These are phyloP conservation scores for Flaveria brownii DNA, from an alignment of 129 eudicot species.

Conservation along the genomic window DNA sequence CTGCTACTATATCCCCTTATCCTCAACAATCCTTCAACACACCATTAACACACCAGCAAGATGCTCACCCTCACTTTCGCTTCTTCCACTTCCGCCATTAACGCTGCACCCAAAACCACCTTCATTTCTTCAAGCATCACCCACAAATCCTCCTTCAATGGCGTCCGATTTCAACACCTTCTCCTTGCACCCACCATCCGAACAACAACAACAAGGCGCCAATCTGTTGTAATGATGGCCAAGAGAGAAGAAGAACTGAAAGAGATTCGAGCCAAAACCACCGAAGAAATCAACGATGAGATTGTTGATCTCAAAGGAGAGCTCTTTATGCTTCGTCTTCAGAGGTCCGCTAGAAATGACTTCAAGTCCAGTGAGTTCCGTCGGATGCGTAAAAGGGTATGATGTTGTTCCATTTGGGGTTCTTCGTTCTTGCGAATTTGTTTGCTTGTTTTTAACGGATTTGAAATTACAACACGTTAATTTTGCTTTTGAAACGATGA, in stretches of 20 bases:
- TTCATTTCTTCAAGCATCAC: conserved; percentile 33
- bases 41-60: conserved; percentile 19
- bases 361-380: conserved; percentile 90
- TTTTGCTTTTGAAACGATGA: too few species aligned
- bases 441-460: not conserved
- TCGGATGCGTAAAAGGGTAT: conserved; percentile 96
- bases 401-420: not conserved
- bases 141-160: conserved; percentile 61
- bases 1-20: conserved; percentile 31
- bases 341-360: conserved; percentile 77
- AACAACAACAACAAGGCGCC: conserved; percentile 25
- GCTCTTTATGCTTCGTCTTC: conserved; percentile 86
- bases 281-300: conserved; percentile 72
- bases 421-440: not conserved
- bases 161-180: conserved; percentile 48
- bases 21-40: conserved; percentile 7
- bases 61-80: conserved; percentile 39
- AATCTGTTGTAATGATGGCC: conserved; percentile 72
- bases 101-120: conserved; percentile 21
- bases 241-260: conserved; percentile 77
- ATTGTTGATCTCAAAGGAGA: conserved; percentile 89
- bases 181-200: conserved; percentile 27
- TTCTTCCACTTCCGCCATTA: conserved; percentile 42
- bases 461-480: too few species aligned
- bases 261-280: conserved; percentile 64